phyloP scores from a whole-genome alignment of 2,329 filamentous ascomycete species.

The Neurospora sp. region DNA sequence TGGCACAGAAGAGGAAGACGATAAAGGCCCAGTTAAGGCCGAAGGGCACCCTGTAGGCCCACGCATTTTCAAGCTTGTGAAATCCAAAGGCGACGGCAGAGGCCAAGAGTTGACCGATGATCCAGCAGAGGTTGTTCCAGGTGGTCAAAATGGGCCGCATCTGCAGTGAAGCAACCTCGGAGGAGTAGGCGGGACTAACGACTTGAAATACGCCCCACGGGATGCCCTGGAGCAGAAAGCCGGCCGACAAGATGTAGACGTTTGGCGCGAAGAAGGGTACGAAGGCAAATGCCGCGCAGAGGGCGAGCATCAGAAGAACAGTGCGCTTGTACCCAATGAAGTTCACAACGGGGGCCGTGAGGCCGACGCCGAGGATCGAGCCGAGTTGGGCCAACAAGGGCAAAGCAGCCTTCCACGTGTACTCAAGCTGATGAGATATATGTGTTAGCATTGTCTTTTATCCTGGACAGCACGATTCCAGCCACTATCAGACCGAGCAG shows the following conservation, averaged over 20 bases:
- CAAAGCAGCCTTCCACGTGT: slow-evolving; percentile 10
- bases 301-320: slow-evolving; percentile 9
- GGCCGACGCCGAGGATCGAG: slow-evolving; percentile 11
- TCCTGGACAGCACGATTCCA: neutral
- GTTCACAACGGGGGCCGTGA: slow-evolving; percentile 6
- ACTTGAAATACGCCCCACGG: slow-evolving; percentile 45
- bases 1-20: slow-evolving; percentile 5
- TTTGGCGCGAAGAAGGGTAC: slow-evolving; percentile 13
- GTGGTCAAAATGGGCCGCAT: slow-evolving; percentile 44
- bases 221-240: slow-evolving; percentile 27
- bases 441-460: neutral
- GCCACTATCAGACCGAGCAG: neutral
- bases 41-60: slow-evolving; percentile 24
- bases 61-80: slow-evolving; percentile 23
- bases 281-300: slow-evolving; percentile 3
- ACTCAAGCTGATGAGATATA: slow-evolving; percentile 6
- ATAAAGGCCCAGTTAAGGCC: slow-evolving; percentile 15
- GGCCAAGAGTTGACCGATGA: slow-evolving; percentile 41
- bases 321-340: slow-evolving; percentile 11
- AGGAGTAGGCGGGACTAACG: slow-evolving; percentile 42
- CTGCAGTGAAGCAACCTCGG: slow-evolving; percentile 39
- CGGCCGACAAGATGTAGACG: slow-evolving; percentile 9
- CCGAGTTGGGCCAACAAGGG: slow-evolving; percentile 13
- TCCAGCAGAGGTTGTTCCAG: slow-evolving; percentile 49
- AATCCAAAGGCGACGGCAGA: slow-evolving; percentile 31